Percentiles rank a stretch among this genome's conserved stretches.
phyloP scores from a whole-genome alignment of 768 basidiomycete species.

The Russula sp. region DNA sequence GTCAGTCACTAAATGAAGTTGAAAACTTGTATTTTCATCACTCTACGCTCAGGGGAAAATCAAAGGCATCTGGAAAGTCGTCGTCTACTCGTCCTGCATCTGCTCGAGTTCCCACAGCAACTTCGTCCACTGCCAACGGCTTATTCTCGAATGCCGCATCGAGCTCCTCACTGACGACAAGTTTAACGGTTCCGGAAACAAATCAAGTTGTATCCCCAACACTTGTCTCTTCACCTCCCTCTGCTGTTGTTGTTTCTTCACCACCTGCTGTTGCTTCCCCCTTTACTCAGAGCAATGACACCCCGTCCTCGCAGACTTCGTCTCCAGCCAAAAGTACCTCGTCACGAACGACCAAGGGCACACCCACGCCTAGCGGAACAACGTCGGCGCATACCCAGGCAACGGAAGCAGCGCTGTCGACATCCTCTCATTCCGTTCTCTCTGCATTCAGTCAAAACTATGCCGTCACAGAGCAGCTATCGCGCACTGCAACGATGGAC shows the following conservation, averaged over 20 bases:
- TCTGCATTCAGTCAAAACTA: constrained; percentile 14
- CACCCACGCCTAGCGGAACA: not conserved
- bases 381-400: not conserved
- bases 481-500: constrained; percentile 12
- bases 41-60: constrained; percentile 40
- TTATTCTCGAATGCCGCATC: not conserved
- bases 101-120: constrained; percentile 22
- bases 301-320: not conserved
- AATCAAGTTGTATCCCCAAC: not conserved
- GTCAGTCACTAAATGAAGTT: constrained; percentile 71
- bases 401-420: not conserved
- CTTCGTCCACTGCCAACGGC: not conserved
- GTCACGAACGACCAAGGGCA: not conserved
- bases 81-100: constrained; percentile 24
- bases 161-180: not conserved
- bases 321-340: not conserved
- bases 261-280: not conserved
- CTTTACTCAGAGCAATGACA: not conserved
- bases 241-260: not conserved
- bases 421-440: constrained; percentile 10
- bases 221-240: not conserved
- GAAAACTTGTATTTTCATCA: constrained; percentile 76
- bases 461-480: constrained; percentile 1
- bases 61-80: constrained; percentile 26
- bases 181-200: not conserved